Percentiles rank a stretch among this genome's conserved stretches.
These are phyloP conservation scores for Malus sieversii DNA, from an alignment of 306 rosid species.

Conservation along the genomic window DNA sequence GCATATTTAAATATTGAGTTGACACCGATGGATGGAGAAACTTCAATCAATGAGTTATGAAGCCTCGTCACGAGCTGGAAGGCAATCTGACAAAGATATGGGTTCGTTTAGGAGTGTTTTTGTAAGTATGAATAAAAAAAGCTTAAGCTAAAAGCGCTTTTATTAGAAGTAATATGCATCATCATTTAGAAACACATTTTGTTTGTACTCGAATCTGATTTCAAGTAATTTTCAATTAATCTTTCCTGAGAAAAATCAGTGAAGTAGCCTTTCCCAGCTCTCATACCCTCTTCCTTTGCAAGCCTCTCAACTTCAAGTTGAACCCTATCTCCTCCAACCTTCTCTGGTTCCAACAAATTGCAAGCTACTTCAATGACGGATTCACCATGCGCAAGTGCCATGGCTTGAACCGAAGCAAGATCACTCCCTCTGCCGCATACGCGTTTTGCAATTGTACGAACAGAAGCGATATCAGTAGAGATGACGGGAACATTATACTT, in stretches of 20 bases:
- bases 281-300: too few relatives aligned
- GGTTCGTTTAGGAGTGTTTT: neutral
- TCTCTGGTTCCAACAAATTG: too few relatives aligned
- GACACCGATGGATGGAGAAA: neutral
- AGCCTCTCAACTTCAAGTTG: too few relatives aligned
- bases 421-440: conserved; percentile 47
- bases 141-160: neutral
- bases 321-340: too few relatives aligned
- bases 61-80: neutral
- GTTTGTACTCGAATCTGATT: conserved; percentile 9
- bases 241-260: too few relatives aligned
- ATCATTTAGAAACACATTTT: neutral
- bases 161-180: neutral
- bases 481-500: conserved; percentile 70
- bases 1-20: neutral
- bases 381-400: conserved; percentile 55
- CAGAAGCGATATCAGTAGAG: conserved; percentile 41
- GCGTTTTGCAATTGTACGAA: conserved; percentile 40
- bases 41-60: neutral
- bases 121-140: too few relatives aligned
- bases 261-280: too few relatives aligned
- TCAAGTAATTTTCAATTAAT: conserved; percentile 49
- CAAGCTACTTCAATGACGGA: conserved; percentile 36
- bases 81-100: neutral
- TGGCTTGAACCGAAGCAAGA: conserved; percentile 75